Conservation (phyloP, 2,329 filamentous ascomycete species). For the Epichloe aotearoae region DNA sequence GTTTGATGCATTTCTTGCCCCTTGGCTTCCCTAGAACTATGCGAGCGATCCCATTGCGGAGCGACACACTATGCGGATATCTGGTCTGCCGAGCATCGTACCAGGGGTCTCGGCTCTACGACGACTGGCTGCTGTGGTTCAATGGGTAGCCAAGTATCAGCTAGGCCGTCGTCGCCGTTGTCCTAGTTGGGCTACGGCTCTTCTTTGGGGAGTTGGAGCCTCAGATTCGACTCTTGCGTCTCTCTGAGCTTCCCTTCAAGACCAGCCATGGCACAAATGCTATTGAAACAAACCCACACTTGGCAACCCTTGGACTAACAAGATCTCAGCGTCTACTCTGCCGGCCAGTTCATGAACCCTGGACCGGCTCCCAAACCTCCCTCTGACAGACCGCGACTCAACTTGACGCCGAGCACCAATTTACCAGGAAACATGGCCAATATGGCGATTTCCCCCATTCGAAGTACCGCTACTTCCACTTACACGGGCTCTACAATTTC, state of each 20-base stretch:
- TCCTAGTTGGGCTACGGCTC: neutral
- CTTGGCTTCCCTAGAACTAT: neutral
- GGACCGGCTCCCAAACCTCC: conserved; percentile 88
- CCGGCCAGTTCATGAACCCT: conserved; percentile 83
- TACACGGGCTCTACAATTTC: conserved; percentile 62
- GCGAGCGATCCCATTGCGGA: neutral
- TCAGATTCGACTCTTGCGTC: neutral
- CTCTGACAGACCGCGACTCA: conserved; percentile 67
- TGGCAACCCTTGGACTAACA: conserved; percentile 3
- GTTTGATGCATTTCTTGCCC: conserved; percentile 1
- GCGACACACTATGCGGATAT: neutral
- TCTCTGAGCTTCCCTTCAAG: neutral
- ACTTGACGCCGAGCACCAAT: conserved; percentile 63
- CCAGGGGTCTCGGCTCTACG: neutral
- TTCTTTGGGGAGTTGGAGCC: neutral
- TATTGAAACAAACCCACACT: neutral
- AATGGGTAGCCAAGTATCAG: neutral
- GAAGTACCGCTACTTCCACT: conserved; percentile 50
- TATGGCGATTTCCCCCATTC: conserved; percentile 58
- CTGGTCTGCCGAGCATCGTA: neutral
- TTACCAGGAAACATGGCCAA: conserved; percentile 67
- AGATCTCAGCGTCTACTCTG: conserved; percentile 38
- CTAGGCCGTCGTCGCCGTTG: neutral
- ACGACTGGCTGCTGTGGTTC: neutral
- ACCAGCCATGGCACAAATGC: neutral